phyloP scores from a whole-genome alignment of 1,284 basidiomycete genomes.

The Clitocybe nebularis region DNA sequence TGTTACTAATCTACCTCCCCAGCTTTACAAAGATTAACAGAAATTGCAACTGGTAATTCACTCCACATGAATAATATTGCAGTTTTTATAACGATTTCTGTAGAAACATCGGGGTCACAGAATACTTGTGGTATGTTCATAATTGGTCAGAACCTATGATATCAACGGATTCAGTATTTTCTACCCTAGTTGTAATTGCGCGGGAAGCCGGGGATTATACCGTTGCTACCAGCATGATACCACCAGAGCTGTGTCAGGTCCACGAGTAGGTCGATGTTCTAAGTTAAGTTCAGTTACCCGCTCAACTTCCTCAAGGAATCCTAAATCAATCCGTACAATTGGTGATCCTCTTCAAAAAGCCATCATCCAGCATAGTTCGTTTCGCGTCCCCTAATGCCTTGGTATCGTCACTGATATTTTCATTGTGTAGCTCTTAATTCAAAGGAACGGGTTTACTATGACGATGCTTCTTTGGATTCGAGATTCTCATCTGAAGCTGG shows the following conservation, averaged over 20 bases:
- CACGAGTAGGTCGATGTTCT: slow-evolving; percentile 45
- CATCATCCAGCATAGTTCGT: slow-evolving; percentile 60
- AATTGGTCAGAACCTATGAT: background rate
- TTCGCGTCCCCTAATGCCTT: background rate
- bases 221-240: slow-evolving; percentile 60
- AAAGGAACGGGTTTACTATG: slow-evolving; percentile 55
- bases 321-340: slow-evolving; percentile 54
- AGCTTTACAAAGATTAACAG: slow-evolving; percentile 64
- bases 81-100: background rate
- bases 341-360: slow-evolving; percentile 59
- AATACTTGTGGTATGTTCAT: slow-evolving; percentile 48
- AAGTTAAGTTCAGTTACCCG: background rate
- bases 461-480: slow-evolving; percentile 58
- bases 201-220: slow-evolving; percentile 66
- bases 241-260: slow-evolving; percentile 60
- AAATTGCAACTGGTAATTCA: slow-evolving; percentile 57
- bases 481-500: slow-evolving; percentile 64
- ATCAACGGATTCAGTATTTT: slow-evolving; percentile 1
- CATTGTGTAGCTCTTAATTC: slow-evolving; percentile 52
- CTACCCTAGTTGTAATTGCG: slow-evolving; percentile 57
- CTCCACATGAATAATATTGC: background rate
- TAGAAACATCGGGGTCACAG: slow-evolving; percentile 63
- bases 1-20: slow-evolving; percentile 8
- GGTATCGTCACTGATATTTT: slow-evolving; percentile 1
- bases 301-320: slow-evolving; percentile 40